Conservation (phyloP, 371 early-diverging fungal species). For the Basidiobolus meristosporus region DNA sequence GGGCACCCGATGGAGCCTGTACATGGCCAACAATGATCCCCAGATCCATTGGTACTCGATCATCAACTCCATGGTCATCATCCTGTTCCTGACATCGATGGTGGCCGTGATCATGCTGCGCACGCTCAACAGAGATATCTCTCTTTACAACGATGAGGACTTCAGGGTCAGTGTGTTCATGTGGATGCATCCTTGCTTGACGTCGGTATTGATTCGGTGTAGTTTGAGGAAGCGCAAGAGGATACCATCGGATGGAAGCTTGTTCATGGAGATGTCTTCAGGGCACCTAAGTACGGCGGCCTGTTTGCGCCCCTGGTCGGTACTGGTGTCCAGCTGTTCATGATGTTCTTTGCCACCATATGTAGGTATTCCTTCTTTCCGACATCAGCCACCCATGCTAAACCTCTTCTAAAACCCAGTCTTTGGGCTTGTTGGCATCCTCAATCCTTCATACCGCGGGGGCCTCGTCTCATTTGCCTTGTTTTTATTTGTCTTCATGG, state of each 20-base stretch:
- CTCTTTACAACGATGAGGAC: constrained; percentile 64
- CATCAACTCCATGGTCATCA: constrained; percentile 79
- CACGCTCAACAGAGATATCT: constrained; percentile 68
- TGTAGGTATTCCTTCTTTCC: constrained; percentile 14
- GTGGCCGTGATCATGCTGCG: constrained; percentile 68
- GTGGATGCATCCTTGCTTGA: no score
- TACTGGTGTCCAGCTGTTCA: constrained; percentile 75
- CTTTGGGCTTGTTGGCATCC: constrained; percentile 93
- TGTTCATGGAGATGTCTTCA: constrained; percentile 82
- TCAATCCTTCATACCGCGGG: constrained; percentile 88
- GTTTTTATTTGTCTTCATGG: no score
- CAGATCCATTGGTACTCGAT: constrained; percentile 65
- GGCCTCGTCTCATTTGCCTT: no score
- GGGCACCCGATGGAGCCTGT: constrained; percentile 92
- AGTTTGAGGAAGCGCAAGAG: constrained; percentile 12
- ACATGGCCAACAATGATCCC: constrained; percentile 66
- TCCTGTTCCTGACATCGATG: constrained; percentile 77
- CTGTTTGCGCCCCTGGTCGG: constrained; percentile 75
- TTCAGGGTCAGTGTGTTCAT: no score
- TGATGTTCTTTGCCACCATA: constrained; percentile 61
- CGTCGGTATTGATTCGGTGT: constrained; percentile 12
- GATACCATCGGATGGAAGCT: constrained; percentile 83
- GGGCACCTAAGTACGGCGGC: constrained; percentile 59
- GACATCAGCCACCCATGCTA: no score
- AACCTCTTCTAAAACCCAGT: no score